A percentile compares a stretch with the other conserved stretches of the same genome.
Evolutionary conservation across 768 basidiomycete genomes (phyloP).

Genomic region (Multifurca ochricompacta): DNA sequence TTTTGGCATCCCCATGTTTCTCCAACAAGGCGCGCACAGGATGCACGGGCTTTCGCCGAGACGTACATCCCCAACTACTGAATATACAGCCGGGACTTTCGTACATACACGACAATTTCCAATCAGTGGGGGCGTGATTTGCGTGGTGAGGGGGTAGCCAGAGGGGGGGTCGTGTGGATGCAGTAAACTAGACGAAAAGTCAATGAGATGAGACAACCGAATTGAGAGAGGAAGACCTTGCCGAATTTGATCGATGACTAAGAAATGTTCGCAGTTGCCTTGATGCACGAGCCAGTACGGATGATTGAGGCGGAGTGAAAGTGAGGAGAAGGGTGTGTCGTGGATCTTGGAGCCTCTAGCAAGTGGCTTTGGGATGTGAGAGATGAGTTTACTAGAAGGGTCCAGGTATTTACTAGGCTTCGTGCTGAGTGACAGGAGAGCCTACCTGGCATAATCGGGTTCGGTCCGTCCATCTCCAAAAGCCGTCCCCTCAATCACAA

Average conservation of each 20-base stretch:
- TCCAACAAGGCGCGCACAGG: slow-evolving; percentile 70
- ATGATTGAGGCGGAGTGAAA: slow-evolving; percentile 56
- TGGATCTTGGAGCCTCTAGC: slow-evolving; percentile 34
- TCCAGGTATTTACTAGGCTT: slow-evolving; percentile 1
- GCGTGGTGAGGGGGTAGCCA: slow-evolving; percentile 62
- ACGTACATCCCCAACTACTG: slow-evolving; percentile 63
- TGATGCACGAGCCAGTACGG: slow-evolving; percentile 80
- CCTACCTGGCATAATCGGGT: slow-evolving; percentile 54
- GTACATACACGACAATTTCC: slow-evolving; percentile 62
- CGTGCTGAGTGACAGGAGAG: slow-evolving; percentile 17
- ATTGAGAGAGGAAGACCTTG: slow-evolving; percentile 21
- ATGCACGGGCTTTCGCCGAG: slow-evolving; percentile 73
- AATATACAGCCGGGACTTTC: slow-evolving; percentile 61
- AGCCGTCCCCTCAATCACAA: slow-evolving; percentile 53
- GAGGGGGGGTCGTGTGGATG: slow-evolving; percentile 49
- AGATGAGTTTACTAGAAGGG: slow-evolving; percentile 39
- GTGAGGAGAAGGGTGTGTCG: slow-evolving; percentile 43
- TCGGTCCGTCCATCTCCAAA: slow-evolving; percentile 48
- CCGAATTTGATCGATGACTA: slow-evolving; percentile 71
- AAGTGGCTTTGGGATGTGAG: slow-evolving; percentile 31
- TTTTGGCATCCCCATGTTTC: slow-evolving; percentile 49
- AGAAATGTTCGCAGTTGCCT: slow-evolving; percentile 76
- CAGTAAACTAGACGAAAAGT: slow-evolving; percentile 37
- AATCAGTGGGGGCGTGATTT: slow-evolving; percentile 52
- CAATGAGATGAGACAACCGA: neutral